Percentiles rank a stretch among this genome's conserved stretches.
Evolutionary conservation across 2,329 filamentous ascomycete genomes (phyloP).

Genomic region (Penicillium freii): DNA sequence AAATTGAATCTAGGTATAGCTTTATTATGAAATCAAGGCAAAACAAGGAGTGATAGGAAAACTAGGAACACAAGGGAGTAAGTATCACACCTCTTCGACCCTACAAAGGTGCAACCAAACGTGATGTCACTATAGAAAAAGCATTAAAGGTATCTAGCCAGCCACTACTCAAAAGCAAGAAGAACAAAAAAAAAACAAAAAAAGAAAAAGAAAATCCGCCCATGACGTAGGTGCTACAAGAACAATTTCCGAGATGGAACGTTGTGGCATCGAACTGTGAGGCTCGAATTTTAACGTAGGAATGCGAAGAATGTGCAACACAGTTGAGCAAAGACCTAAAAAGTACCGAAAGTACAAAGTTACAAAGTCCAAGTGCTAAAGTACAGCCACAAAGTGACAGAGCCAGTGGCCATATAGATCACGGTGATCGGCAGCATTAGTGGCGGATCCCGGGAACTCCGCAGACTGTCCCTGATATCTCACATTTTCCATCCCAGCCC

Average conservation of each 20-base stretch:
- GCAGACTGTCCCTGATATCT: slow-evolving; percentile 22
- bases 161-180: neutral
- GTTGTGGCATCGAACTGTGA: slow-evolving; percentile 4
- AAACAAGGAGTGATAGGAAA: neutral
- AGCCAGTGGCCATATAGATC: neutral
- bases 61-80: neutral
- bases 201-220: neutral
- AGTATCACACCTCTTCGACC: neutral
- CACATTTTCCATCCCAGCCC: slow-evolving; percentile 26
- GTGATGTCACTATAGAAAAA: neutral
- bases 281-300: slow-evolving; percentile 12
- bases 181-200: neutral
- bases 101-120: neutral
- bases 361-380: neutral
- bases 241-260: slow-evolving; percentile 17
- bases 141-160: neutral
- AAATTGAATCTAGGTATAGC: neutral
- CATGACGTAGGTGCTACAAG: neutral
- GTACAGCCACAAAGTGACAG: neutral
- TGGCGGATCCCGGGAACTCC: slow-evolving; percentile 15
- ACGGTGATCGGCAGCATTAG: slow-evolving; percentile 10
- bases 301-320: slow-evolving; percentile 10
- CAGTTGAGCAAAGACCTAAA: neutral
- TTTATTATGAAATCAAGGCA: neutral
- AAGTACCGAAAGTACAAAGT: neutral